phyloP scores from a whole-genome alignment of 106 monocot species.

The Hemerocallis citrina region DNA sequence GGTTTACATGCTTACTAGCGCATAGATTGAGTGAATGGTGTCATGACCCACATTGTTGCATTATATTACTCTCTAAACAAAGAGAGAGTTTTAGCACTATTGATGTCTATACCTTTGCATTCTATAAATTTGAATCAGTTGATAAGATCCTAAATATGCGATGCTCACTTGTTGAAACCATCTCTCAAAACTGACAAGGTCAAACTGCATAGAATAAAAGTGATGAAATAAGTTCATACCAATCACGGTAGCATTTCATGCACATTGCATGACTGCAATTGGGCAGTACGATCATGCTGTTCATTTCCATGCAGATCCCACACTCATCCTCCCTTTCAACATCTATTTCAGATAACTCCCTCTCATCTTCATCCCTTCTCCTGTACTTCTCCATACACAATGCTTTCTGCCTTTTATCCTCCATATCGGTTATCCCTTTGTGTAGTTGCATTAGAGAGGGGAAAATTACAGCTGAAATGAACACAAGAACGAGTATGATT shows the following conservation, averaged over 20 bases:
- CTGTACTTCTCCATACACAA: slow-evolving; percentile 56
- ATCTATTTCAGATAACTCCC: slow-evolving; percentile 33
- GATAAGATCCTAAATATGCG: too few species aligned
- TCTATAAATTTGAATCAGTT: too few species aligned
- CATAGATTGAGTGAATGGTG: too few species aligned
- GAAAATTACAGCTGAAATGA: slow-evolving; percentile 43
- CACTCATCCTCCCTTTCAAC: slow-evolving; percentile 63
- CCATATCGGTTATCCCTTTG: slow-evolving; percentile 60
- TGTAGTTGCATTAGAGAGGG: slow-evolving; percentile 53
- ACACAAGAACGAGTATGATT: background rate
- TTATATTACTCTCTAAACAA: too few species aligned
- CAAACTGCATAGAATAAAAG: too few species aligned
- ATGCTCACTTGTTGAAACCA: too few species aligned
- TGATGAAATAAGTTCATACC: too few species aligned
- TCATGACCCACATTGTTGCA: too few species aligned
- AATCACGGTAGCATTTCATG: slow-evolving; percentile 71
- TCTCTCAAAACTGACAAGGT: background rate
- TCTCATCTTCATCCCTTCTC: slow-evolving; percentile 36
- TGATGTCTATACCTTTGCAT: too few species aligned
- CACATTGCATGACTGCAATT: slow-evolving; percentile 75
- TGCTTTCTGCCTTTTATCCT: slow-evolving; percentile 60
- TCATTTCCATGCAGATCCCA: slow-evolving; percentile 80
- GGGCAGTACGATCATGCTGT: slow-evolving; percentile 73
- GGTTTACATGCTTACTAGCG: too few species aligned
- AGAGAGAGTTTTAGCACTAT: too few species aligned